Evolutionary conservation across 2,329 filamentous ascomycete species (phyloP).

Genomic region (Pseudocercospora pini-densiflorae): DNA sequence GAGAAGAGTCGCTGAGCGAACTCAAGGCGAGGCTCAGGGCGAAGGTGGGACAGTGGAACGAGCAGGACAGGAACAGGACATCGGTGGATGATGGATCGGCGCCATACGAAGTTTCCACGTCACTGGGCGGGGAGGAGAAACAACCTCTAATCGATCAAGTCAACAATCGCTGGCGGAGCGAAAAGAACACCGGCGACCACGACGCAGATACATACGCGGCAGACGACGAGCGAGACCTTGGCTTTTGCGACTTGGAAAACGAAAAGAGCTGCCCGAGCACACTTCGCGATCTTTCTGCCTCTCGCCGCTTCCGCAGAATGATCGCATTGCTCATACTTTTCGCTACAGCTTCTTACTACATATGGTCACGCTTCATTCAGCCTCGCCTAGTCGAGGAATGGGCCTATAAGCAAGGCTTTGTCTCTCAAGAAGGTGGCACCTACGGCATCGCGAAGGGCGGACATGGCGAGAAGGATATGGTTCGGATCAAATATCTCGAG

Average conservation of each 20-base stretch:
- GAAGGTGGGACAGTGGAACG: background rate
- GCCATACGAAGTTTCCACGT: slow-evolving; percentile 8
- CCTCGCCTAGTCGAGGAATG: slow-evolving; percentile 43
- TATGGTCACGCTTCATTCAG: slow-evolving; percentile 44
- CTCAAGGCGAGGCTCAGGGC: slow-evolving; percentile 13
- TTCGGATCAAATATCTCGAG: slow-evolving; percentile 57
- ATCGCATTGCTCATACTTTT: slow-evolving; percentile 40
- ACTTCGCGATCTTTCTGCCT: slow-evolving; percentile 22
- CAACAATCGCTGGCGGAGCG: slow-evolving; percentile 33
- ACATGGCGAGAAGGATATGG: slow-evolving; percentile 44
- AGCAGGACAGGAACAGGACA: background rate
- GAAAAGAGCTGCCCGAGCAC: slow-evolving; percentile 37
- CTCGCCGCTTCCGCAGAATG: slow-evolving; percentile 36
- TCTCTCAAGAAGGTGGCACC: slow-evolving; percentile 32
- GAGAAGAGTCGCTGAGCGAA: slow-evolving; percentile 16
- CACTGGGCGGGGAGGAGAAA: slow-evolving; percentile 12
- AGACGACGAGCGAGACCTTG: slow-evolving; percentile 26
- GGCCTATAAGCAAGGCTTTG: slow-evolving; percentile 42
- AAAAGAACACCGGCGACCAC: slow-evolving; percentile 11
- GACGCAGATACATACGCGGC: slow-evolving; percentile 8
- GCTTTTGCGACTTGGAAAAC: slow-evolving; percentile 41
- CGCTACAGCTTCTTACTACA: slow-evolving; percentile 38
- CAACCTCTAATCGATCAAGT: slow-evolving; percentile 35
- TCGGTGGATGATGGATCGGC: background rate
- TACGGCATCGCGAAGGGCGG: slow-evolving; percentile 38